Evolutionary conservation across 768 basidiomycete species (phyloP), one percentile per base, ranked within the genome.

Genomic region (Multifurca ochricompacta): DNA sequence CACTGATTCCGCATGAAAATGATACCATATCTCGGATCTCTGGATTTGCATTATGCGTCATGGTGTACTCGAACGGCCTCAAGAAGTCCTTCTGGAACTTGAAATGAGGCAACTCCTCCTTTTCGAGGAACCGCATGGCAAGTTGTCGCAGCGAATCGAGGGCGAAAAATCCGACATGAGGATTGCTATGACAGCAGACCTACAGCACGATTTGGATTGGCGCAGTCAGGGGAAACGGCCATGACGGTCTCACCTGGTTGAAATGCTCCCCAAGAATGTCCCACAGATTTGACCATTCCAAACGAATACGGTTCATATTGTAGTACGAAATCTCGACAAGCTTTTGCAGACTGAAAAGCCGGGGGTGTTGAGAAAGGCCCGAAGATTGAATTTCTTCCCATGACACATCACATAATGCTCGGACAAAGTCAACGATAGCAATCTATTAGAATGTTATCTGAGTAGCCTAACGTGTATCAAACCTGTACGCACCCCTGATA

Each of bases 331-430:
- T 98, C 66, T 99, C 96, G 36, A 98, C 95, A 32, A 99, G 76
- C 71, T 98, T 99, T 69, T 97, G 94, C 53, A 99, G 71, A 69
- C 94, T 95, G 77, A 98, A 99, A 53, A 97, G 74, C 23, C 96
- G 83, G 1, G 96, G 95, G 66, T 92, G 87, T 58, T 94, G 86
- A 3, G 95, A 95, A 27, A 92, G 71, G 16, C 93, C 93, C 0
- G 96, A 98, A 1, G 93, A 94, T 68, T 96, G 92, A 34, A 99
- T 99, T 70, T 99, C 96, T 68, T 98, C 92, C 95, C 95, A 97
- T 35, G 96, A 99, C 34, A 99, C 89, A 63, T 95, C 91, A 66
- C 91, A 91, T 4, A 99, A 74, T 2, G 96, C 93, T 69, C 85
- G 87, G 3, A 98, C 96, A 61, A 99, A 99, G 68, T 98, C 91